Evolutionary conservation across 108 stramenopile species (phyloP).

Genomic region (Pseudonitzschia delicatissima): DNA sequence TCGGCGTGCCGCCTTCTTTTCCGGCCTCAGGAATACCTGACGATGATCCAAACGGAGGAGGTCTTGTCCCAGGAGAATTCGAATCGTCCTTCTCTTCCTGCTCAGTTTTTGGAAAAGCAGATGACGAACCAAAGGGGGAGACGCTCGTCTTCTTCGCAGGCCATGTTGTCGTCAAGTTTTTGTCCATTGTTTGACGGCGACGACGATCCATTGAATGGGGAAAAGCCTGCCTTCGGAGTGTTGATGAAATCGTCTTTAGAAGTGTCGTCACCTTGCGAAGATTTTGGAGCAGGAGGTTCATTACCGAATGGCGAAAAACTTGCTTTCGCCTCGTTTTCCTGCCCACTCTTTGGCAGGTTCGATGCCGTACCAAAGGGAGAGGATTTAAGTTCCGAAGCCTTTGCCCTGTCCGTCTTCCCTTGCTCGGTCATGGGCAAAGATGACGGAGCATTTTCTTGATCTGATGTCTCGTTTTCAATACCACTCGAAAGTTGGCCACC

Average conservation of each 20-base stretch:
- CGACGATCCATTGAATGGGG: no score
- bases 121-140: background rate
- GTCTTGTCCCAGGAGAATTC: background rate
- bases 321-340: background rate
- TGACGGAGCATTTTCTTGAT: background rate
- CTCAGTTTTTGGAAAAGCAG: background rate
- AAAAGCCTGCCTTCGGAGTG: no score
- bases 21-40: background rate
- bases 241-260: no score
- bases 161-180: background rate
- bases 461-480: background rate
- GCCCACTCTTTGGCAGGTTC: background rate
- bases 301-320: background rate
- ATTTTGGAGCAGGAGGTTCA: background rate
- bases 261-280: background rate
- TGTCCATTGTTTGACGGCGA: no score
- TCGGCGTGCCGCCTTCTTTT: background rate
- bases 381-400: background rate
- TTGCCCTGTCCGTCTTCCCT: no score
- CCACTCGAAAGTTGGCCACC: no score
- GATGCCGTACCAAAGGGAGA: slow-evolving; percentile 8
- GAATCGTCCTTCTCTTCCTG: background rate
- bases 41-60: background rate
- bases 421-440: no score
- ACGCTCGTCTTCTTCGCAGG: background rate